Percentiles rank a stretch among this genome's conserved stretches.
Evolutionary conservation across 805 yeast genomes (phyloP).

Genomic region (Candida krabiensis): DNA sequence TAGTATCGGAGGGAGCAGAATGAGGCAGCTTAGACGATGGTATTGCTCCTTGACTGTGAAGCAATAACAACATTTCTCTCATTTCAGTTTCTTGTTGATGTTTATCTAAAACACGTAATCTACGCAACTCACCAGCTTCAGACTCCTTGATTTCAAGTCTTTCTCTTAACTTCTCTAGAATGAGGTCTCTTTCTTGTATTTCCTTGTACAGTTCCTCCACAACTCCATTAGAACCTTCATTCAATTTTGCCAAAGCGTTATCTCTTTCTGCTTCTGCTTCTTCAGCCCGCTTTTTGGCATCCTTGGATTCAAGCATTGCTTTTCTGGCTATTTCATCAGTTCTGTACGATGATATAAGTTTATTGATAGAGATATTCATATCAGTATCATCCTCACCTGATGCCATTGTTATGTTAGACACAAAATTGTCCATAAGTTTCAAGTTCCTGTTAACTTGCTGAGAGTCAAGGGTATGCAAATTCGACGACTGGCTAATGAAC

Average conservation of each 20-base stretch:
- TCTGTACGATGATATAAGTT: slow-evolving; percentile 66
- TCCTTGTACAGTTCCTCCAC: slow-evolving; percentile 61
- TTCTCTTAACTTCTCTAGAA: slow-evolving; percentile 59
- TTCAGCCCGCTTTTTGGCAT: slow-evolving; percentile 37
- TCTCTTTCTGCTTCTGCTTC: slow-evolving; percentile 46
- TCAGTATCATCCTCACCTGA: slow-evolving; percentile 61
- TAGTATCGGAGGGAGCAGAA: slow-evolving; percentile 4
- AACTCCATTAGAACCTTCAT: slow-evolving; percentile 74
- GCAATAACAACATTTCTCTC: slow-evolving; percentile 66
- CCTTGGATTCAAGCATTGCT: slow-evolving; percentile 52
- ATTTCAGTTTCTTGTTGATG: slow-evolving; percentile 76
- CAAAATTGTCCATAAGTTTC: slow-evolving; percentile 53
- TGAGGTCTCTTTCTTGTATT: slow-evolving; percentile 59
- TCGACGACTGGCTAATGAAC: slow-evolving; percentile 50
- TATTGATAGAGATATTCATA: slow-evolving; percentile 73
- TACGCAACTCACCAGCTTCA: slow-evolving; percentile 64
- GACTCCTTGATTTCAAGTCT: slow-evolving; percentile 57
- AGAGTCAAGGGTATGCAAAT: slow-evolving; percentile 45
- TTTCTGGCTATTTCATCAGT: slow-evolving; percentile 85
- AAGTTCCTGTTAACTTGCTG: slow-evolving; percentile 48
- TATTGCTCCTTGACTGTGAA: slow-evolving; percentile 44
- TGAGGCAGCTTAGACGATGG: slow-evolving; percentile 28
- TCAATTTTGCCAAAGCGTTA: slow-evolving; percentile 26
- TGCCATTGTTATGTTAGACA: slow-evolving; percentile 53
- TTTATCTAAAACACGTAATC: slow-evolving; percentile 59